Percentiles rank a stretch among this genome's conserved stretches.
Evolutionary conservation across 2,329 filamentous ascomycete species (phyloP).

Genomic region (Neofusicoccum sp.): DNA sequence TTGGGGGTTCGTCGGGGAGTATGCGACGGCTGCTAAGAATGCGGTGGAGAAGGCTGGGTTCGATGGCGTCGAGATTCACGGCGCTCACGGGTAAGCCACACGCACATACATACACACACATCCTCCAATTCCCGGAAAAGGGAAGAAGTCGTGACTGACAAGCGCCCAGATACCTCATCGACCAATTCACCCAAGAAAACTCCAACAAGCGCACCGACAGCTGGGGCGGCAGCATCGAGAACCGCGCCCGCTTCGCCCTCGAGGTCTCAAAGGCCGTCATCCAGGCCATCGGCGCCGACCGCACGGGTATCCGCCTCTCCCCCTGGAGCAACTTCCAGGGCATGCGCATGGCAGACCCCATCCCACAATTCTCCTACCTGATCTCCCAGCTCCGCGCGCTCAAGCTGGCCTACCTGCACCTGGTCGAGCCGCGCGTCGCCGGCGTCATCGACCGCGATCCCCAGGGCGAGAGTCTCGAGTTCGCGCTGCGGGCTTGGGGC

Average conservation of each 20-base stretch:
- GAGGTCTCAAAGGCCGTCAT: constrained; percentile 57
- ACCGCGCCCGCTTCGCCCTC: constrained; percentile 55
- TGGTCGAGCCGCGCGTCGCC: constrained; percentile 58
- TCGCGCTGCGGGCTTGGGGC: constrained; percentile 30
- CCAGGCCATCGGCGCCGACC: constrained; percentile 54
- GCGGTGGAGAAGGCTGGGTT: constrained; percentile 54
- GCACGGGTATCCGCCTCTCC: constrained; percentile 59
- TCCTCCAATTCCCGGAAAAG: not conserved
- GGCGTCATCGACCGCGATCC: constrained; percentile 43
- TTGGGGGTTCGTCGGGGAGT: constrained; percentile 39
- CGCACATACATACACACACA: not conserved
- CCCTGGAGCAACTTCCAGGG: constrained; percentile 65
- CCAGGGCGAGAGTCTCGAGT: constrained; percentile 29
- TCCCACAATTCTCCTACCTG: constrained; percentile 65
- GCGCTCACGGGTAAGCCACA: constrained; percentile 57
- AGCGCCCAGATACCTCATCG: constrained; percentile 61
- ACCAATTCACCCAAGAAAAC: constrained; percentile 65
- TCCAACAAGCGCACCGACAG: constrained; percentile 57
- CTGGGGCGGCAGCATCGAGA: constrained; percentile 54
- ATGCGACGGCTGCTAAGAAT: constrained; percentile 47
- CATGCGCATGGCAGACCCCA: constrained; percentile 64
- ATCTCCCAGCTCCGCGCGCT: constrained; percentile 54
- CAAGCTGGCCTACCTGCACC: constrained; percentile 62
- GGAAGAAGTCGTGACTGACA: not conserved
- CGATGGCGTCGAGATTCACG: constrained; percentile 62